phyloP scores from a whole-genome alignment of 306 rosid genomes.

The Fagus sylvatica region DNA sequence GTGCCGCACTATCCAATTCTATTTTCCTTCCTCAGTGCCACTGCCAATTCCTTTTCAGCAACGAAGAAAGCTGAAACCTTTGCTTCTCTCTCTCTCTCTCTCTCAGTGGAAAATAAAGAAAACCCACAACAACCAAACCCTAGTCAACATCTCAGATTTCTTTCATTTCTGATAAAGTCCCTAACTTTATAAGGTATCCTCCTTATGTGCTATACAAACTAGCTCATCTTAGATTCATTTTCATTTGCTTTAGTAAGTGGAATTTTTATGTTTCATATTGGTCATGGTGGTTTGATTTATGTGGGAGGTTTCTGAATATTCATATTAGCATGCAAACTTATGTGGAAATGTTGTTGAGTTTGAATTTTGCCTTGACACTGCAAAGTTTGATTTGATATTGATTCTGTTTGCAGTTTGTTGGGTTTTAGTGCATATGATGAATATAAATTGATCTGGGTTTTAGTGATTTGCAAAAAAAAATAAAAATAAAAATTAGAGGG shows the following conservation, averaged over 20 bases:
- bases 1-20: conserved; percentile 2
- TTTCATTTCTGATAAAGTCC: neutral
- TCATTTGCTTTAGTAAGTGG: neutral
- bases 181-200: neutral
- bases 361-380: neutral
- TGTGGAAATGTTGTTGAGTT: neutral
- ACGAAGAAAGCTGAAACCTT: neutral
- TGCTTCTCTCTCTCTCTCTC: neutral
- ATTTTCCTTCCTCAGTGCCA: neutral
- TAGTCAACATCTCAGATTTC: neutral
- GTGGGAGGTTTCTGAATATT: neutral
- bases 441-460: neutral
- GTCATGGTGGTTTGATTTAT: neutral
- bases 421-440: neutral
- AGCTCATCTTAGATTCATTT: neutral
- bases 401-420: neutral
- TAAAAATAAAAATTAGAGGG: neutral
- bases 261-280: neutral
- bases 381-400: neutral
- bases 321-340: neutral
- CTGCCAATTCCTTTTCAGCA: neutral
- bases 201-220: neutral
- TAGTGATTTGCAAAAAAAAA: neutral
- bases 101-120: neutral
- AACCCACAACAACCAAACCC: conserved; percentile 2